phyloP scores from a whole-genome alignment of 495 filamentous ascomycete genomes.

The Penicillium flavigenum region DNA sequence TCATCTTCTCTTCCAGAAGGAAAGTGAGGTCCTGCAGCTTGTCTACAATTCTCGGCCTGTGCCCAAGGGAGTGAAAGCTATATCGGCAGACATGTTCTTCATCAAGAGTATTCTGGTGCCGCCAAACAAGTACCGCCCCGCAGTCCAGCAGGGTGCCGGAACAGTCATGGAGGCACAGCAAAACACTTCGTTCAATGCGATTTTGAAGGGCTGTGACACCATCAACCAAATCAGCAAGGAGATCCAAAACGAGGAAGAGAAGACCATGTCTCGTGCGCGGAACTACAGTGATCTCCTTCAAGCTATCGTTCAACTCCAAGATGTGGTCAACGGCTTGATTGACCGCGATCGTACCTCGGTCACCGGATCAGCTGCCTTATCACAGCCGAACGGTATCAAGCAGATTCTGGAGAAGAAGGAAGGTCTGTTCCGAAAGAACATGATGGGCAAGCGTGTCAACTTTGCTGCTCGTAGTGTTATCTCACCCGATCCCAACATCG shows the following conservation, averaged over 20 bases:
- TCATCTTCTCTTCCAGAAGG: conserved; percentile 78
- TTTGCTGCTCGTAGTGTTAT: conserved; percentile 97
- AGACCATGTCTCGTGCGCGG: conserved; percentile 43
- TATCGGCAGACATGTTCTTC: conserved; percentile 90
- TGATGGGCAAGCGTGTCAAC: conserved; percentile 99
- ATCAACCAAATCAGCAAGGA: conserved; percentile 76
- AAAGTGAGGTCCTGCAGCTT: conserved; percentile 73
- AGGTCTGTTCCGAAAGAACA: conserved; percentile 96
- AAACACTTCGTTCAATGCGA: conserved; percentile 78
- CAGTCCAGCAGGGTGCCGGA: conserved; percentile 72
- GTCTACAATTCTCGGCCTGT: conserved; percentile 75
- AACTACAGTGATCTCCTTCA: conserved; percentile 63
- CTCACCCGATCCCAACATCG: conserved; percentile 96
- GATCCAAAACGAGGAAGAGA: conserved; percentile 52
- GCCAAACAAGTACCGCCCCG: conserved; percentile 89
- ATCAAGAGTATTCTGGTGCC: conserved; percentile 80
- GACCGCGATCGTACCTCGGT: conserved; percentile 82
- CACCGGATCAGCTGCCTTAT: conserved; percentile 59
- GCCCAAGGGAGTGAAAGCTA: conserved; percentile 44
- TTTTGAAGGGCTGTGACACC: conserved; percentile 66
- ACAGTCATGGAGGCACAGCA: conserved; percentile 80
- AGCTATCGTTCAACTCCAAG: conserved; percentile 79
- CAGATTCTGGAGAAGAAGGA: conserved; percentile 99
- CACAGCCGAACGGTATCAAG: conserved; percentile 72
- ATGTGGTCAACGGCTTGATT: conserved; percentile 84